Evolutionary conservation across 768 basidiomycete genomes (phyloP), one percentile per base, ranked within the genome.

Genomic region (Suillus luteus): DNA sequence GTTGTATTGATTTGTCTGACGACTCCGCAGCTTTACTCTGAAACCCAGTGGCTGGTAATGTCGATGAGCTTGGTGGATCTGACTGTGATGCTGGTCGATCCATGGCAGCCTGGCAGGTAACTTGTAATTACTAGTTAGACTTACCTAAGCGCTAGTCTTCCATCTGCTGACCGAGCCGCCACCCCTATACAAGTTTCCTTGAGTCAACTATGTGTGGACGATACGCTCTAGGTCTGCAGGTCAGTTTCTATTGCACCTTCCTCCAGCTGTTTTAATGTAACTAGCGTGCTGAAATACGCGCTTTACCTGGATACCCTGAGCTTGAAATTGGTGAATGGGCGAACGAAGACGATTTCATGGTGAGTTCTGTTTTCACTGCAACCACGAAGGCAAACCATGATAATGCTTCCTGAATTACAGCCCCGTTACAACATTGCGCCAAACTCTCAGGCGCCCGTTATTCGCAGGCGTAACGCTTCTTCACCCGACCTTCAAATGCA

Each of bases 361-460:
- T 82, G 15, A 67, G 78, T 73, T 67, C 38, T 59, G 60, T 35
- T 14, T 22, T 55, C 27, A 27, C 31, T 31, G 43, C 9, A 11
- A 14, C 22, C 38, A 19, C 24, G 19, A 33, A 59, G 17, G 24
- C 31, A 48, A 17, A 19, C 11, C 46, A 41, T 15, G 12, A 51
- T 51, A 54, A 54, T 66, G 33, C 44, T 52, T 37, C 24, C 27
- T 61, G 11, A 40, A 58, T 24, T 54, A 59, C 35, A 70, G 37
- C 85, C 85, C 2, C 77, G 93, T 61, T 91, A 92, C 72, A 96
- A 96, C 72, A 85, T 95, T 64, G 92, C 94, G 1, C 95, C 95
- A 0, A 89, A 88, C 52, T 85, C 90, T 0, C 81, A 89, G 58
- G 90, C 87, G 0, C 92, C 93, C 24, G 90, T 96, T 41, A 79